phyloP scores from a whole-genome alignment of 1,284 basidiomycete species.

The Marasmius fiardii region DNA sequence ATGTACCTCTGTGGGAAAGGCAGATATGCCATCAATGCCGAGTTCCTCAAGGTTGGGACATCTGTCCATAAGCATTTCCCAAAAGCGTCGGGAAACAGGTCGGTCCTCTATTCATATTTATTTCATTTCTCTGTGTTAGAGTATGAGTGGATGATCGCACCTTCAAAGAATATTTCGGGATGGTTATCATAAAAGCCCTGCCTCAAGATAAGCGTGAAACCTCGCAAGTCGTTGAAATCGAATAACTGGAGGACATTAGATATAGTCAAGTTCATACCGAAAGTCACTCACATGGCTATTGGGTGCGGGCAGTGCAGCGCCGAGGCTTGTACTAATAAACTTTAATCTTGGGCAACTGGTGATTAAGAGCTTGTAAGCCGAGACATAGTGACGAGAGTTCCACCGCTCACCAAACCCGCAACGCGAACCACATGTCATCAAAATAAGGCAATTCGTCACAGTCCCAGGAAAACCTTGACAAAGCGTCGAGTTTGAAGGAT shows the following conservation, averaged over 20 bases:
- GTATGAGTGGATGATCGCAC: constrained; percentile 28
- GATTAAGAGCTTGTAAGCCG: constrained; percentile 3
- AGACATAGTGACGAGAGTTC: neutral
- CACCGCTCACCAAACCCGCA: constrained; percentile 54
- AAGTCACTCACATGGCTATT: constrained; percentile 58
- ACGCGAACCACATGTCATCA: constrained; percentile 72
- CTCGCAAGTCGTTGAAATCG: constrained; percentile 55
- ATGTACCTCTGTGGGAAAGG: constrained; percentile 40
- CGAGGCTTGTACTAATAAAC: constrained; percentile 57
- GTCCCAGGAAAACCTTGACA: constrained; percentile 65
- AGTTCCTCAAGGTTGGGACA: constrained; percentile 64
- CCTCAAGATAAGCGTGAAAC: constrained; percentile 58
- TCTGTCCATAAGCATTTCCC: constrained; percentile 63
- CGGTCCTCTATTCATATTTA: constrained; percentile 27
- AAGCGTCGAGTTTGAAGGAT: constrained; percentile 53
- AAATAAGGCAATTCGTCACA: constrained; percentile 59
- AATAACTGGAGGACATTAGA: constrained; percentile 45
- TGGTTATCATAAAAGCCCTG: constrained; percentile 59
- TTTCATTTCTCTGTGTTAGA: constrained; percentile 11
- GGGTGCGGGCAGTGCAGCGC: constrained; percentile 50
- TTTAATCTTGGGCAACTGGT: constrained; percentile 59
- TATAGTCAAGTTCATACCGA: no score
- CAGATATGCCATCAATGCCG: constrained; percentile 50
- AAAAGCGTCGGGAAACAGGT: constrained; percentile 44
- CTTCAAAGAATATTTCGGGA: constrained; percentile 50